These are phyloP conservation scores for Caryopteris hybrid DNA, from an alignment of 305 asterid species.

Conservation along the genomic window DNA sequence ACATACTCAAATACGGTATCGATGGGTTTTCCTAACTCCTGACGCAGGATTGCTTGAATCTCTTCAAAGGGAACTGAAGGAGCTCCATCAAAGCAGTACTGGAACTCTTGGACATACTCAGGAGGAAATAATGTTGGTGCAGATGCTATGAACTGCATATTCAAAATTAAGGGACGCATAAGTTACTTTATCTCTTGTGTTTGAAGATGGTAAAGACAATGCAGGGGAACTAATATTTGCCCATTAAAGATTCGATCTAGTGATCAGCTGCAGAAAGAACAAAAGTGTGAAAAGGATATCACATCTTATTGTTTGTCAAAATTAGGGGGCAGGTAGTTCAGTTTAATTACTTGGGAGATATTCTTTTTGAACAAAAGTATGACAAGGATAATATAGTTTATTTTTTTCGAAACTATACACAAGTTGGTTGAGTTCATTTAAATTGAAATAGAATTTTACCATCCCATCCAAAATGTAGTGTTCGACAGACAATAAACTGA, in stretches of 20 bases:
- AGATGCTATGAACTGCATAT: slow-evolving; percentile 87
- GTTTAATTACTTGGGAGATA: not conserved
- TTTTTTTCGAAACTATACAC: not conserved
- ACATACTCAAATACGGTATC: slow-evolving; percentile 79
- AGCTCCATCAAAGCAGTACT: slow-evolving; percentile 89
- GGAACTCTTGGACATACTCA: slow-evolving; percentile 93
- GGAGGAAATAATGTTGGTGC: slow-evolving; percentile 96
- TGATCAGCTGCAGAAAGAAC: slow-evolving; percentile 3
- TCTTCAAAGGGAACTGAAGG: slow-evolving; percentile 82
- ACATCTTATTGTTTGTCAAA: not conserved
- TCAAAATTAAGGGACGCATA: slow-evolving; percentile 14
- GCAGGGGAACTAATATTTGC: not conserved
- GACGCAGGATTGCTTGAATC: slow-evolving; percentile 66
- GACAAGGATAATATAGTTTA: not conserved
- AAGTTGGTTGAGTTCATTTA: not conserved
- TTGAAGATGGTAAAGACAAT: not conserved
- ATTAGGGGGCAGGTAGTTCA: not conserved
- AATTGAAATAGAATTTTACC: not conserved
- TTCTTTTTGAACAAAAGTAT: not conserved
- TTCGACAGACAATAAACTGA: not conserved
- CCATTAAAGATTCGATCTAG: not conserved
- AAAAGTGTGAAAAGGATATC: not conserved
- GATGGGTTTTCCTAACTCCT: slow-evolving; percentile 79
- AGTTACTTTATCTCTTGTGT: slow-evolving; percentile 10
- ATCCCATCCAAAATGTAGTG: not conserved